Percentiles rank a stretch among this genome's conserved stretches.
Evolutionary conservation across 1,284 basidiomycete species (phyloP).

Genomic region (Pseudomicrostroma phylloplanum): DNA sequence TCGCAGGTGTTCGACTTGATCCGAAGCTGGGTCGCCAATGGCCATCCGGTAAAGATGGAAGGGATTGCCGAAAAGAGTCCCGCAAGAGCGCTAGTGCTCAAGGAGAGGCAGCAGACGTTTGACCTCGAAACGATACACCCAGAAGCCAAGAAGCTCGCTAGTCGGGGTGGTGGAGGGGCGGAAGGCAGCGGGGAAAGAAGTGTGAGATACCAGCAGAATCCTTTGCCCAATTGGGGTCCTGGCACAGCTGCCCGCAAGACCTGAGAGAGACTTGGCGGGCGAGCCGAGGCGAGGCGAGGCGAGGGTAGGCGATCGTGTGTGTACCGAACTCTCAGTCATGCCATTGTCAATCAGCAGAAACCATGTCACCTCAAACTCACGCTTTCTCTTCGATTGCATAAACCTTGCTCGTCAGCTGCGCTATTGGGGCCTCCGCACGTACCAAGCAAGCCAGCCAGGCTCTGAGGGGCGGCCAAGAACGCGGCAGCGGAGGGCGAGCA

Average conservation of each 20-base stretch:
- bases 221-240: constrained; percentile 86
- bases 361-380: too few relatives aligned
- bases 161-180: constrained; percentile 18
- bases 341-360: too few relatives aligned
- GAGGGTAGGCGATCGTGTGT: too few relatives aligned
- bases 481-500: too few relatives aligned
- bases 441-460: too few relatives aligned
- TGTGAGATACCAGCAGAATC: constrained; percentile 79
- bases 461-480: too few relatives aligned
- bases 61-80: constrained; percentile 59
- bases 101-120: constrained; percentile 49
- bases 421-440: too few relatives aligned
- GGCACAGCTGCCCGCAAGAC: constrained; percentile 40
- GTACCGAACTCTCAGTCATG: too few relatives aligned
- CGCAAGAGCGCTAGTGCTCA: constrained; percentile 61
- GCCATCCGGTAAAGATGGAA: constrained; percentile 73
- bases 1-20: constrained; percentile 73
- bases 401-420: too few relatives aligned
- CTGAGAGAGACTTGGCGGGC: neutral
- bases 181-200: constrained; percentile 16
- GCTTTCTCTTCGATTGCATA: too few relatives aligned
- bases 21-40: constrained; percentile 64
- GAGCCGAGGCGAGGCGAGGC: too few relatives aligned
- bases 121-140: constrained; percentile 23
- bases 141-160: constrained; percentile 20